A percentile compares a stretch with the other conserved stretches of the same genome.
Evolutionary conservation across 2,329 filamentous ascomycete species (phyloP).

Genomic region (Curvularia hawaiiensis): DNA sequence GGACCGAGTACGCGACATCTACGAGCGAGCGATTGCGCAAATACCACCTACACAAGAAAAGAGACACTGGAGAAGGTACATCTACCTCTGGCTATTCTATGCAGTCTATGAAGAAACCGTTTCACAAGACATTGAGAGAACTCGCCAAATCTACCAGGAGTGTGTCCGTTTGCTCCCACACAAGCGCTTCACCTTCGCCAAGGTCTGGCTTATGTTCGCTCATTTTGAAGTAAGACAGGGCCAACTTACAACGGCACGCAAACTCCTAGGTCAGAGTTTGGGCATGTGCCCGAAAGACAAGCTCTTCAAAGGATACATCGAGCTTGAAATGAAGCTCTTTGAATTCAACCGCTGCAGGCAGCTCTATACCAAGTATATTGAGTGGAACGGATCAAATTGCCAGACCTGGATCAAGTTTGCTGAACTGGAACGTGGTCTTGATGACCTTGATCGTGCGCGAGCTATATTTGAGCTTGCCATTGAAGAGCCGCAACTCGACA

Average conservation of each 20-base stretch:
- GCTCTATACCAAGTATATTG: constrained; percentile 91
- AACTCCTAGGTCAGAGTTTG: constrained; percentile 86
- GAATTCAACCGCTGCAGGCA: constrained; percentile 92
- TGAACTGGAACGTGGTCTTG: constrained; percentile 87
- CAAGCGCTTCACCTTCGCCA: constrained; percentile 96
- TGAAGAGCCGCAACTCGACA: constrained; percentile 81
- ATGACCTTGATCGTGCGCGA: constrained; percentile 84
- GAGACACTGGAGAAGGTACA: constrained; percentile 94
- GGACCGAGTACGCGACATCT: constrained; percentile 87
- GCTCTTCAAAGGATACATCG: constrained; percentile 91
- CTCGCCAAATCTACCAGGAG: constrained; percentile 88
- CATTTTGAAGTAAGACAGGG: constrained; percentile 92
- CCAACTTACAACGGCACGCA: constrained; percentile 79
- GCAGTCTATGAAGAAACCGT: constrained; percentile 93
- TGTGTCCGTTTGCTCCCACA: constrained; percentile 89
- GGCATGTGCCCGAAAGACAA: constrained; percentile 97
- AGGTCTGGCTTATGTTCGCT: constrained; percentile 92
- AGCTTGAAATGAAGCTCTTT: constrained; percentile 89
- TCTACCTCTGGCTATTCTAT: constrained; percentile 98
- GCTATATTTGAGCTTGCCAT: constrained; percentile 94
- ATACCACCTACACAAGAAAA: constrained; percentile 95
- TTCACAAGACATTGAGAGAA: constrained; percentile 75
- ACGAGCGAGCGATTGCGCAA: constrained; percentile 94
- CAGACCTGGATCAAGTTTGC: constrained; percentile 97
- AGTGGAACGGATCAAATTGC: constrained; percentile 88